Evolutionary conservation across 495 filamentous ascomycete species (phyloP), one percentile per base, ranked within the genome.

Genomic region (Hypoxylon subgilvum): DNA sequence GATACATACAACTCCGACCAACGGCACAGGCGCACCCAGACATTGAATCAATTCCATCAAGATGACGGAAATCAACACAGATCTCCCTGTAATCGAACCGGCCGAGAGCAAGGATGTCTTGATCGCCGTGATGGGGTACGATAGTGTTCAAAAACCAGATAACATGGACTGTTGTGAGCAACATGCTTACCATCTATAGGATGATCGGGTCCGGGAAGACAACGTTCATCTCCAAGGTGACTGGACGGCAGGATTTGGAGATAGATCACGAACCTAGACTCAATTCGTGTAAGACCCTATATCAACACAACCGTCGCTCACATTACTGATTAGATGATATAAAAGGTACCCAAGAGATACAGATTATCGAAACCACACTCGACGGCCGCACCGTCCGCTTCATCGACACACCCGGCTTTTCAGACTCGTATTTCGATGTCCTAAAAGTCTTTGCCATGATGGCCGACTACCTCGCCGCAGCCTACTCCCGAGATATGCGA

Each of bases 341-440:
- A 1, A 30, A 40, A 67, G 64, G 64, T 36, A 67, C 64, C 13
- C 54, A 47, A 42, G 59, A 67, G n/a, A 63, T 67, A 17, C 30
- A 60, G 22, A 42, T 60, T 35, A 31, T 60, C 21, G 55, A 63
- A 35, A 60, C 64, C 12, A 40, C 18, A 13, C 48, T 65, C 10
- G 54, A 67, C 25, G 66, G 57, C n/a, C 53, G 48, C 12, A 48
- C 38, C 1, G 65, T 72, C 22, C 53, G 45, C 35, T 53, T 73
- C 1, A 45, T 77, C 21, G 78, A 81, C 60, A 78, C 74, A 1
- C 75, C 78, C 4, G 76, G 78, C 6, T 80, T 81, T 42, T 68
- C 76, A 39, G 77, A 81, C 55, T 78, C 75, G 0, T 47, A 48
- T 14, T 41, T 53, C 7, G 68, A 69, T 4, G 76, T 79, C 28